Conservation (phyloP, 2,329 filamentous ascomycete species). For the Ophiostoma quercus region DNA sequence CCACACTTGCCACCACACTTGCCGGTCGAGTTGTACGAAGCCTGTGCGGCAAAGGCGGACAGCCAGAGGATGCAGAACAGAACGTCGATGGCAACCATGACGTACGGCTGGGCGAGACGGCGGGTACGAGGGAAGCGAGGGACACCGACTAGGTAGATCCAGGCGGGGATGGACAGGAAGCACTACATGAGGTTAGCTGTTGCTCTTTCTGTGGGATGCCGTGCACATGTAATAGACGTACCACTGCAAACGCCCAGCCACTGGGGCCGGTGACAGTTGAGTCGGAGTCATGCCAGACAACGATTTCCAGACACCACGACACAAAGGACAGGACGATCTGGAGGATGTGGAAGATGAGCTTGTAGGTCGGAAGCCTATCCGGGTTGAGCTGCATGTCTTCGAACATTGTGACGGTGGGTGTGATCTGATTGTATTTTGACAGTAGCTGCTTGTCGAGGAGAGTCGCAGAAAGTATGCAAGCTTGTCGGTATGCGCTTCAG, state of each 20-base stretch:
- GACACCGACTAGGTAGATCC: constrained; percentile 61
- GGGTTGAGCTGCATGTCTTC: constrained; percentile 49
- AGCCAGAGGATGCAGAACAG: constrained; percentile 59
- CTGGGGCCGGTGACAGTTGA: constrained; percentile 52
- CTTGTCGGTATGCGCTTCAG: not conserved
- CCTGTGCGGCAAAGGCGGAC: constrained; percentile 61
- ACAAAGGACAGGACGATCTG: constrained; percentile 53
- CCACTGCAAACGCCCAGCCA: constrained; percentile 60
- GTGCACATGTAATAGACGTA: constrained; percentile 37
- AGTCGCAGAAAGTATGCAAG: not conserved
- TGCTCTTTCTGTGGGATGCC: not conserved
- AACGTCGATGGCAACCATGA: constrained; percentile 55
- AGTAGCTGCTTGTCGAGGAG: not conserved
- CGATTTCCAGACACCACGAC: constrained; percentile 55
- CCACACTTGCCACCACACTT: constrained; percentile 53
- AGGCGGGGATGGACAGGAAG: constrained; percentile 59
- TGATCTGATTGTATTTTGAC: not conserved
- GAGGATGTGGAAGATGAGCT: constrained; percentile 52
- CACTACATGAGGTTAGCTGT: constrained; percentile 42
- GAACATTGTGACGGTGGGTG: constrained; percentile 35
- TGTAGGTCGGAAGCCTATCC: constrained; percentile 50
- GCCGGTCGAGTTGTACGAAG: constrained; percentile 55
- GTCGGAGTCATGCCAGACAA: constrained; percentile 48
- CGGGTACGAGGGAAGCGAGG: constrained; percentile 59
- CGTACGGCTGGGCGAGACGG: constrained; percentile 57